Evolutionary conservation across 176 grass and related monocot genomes (phyloP).

Genomic region (Carex myosuroides): DNA sequence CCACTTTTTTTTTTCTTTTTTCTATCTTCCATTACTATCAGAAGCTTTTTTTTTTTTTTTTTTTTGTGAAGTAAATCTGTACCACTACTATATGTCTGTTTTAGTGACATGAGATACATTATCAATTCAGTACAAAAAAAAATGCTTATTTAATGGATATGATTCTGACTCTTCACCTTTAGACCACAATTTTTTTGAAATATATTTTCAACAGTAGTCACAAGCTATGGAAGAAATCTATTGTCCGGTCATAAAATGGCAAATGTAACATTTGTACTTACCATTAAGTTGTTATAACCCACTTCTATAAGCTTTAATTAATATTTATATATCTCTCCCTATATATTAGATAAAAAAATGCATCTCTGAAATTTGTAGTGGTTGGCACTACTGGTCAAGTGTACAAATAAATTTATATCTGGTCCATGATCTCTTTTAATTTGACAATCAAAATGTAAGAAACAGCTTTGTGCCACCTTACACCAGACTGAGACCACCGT

Average conservation of each 20-base stretch:
- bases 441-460: not conserved
- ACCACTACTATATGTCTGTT: not conserved
- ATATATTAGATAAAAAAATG: not conserved
- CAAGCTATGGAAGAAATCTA: not conserved
- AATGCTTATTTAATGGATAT: not conserved
- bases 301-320: not conserved
- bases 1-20: not conserved
- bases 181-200: not conserved
- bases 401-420: not conserved
- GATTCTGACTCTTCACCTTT: not conserved
- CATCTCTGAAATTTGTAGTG: not conserved
- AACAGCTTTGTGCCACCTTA: not conserved
- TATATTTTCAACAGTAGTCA: not conserved
- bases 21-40: not conserved
- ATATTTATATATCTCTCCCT: not conserved
- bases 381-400: not conserved
- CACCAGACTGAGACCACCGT: not conserved
- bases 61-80: not conserved
- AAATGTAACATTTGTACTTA: too few species aligned
- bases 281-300: not conserved
- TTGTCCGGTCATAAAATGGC: not conserved
- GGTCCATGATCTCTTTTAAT: slow-evolving; percentile 6
- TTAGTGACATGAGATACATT: not conserved
- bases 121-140: not conserved
- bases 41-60: not conserved